Base-by-base conservation (phyloP, 2,329 filamentous ascomycete species). In the Hypoxylon rubiginosum region DNA sequence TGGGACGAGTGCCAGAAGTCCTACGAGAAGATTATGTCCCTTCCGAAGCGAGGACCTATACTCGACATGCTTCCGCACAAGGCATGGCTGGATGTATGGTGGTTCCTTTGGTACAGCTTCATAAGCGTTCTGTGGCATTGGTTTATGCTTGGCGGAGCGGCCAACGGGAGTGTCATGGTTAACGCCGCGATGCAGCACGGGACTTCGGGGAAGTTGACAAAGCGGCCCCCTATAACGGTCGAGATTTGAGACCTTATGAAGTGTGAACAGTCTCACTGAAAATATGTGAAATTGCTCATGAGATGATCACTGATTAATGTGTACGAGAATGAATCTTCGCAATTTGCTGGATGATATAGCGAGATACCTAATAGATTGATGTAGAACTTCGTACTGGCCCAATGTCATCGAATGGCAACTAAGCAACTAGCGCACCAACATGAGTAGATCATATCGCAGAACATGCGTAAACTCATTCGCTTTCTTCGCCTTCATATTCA, bases 1-100 rank as follows among this genome's bases (percentile, higher is more conserved):
- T 97, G 92, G 84, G 92, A 96, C 77, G 86, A 89, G 26, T 86
- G 88, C 64, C 92, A 97, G 78, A 81, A 81, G 32, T 86, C 86
- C 1, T 94, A 93, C 79, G 92, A 95, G 79, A 81, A 83, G n/a
- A 83, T 93, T 24, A 79, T 86, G 75, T 79, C 81, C 1, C 79
- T 79, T 10, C 79, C 79, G 19, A 77, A 75, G 3, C 79, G 79
- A 2, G 83, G 84, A 0, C 77, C 78, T 0, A 63, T 86, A n/a
- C 73, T 77, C 55, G 84, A 86, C 66, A 69, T 86, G 21, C 62
- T 85, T 11, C 84, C 85, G 4, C 81, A 81, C 62, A 64, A 72
- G 0, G 75, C 77, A 1, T 87, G 86, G 85, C 36, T 82, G 13
- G 82, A 85, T 52, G 80, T 82, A n/a, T 67, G 79, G 5, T 75